Evolutionary conservation across 2,329 filamentous ascomycete species (phyloP).

Genomic region (Colletotrichum gloeosporioides): DNA sequence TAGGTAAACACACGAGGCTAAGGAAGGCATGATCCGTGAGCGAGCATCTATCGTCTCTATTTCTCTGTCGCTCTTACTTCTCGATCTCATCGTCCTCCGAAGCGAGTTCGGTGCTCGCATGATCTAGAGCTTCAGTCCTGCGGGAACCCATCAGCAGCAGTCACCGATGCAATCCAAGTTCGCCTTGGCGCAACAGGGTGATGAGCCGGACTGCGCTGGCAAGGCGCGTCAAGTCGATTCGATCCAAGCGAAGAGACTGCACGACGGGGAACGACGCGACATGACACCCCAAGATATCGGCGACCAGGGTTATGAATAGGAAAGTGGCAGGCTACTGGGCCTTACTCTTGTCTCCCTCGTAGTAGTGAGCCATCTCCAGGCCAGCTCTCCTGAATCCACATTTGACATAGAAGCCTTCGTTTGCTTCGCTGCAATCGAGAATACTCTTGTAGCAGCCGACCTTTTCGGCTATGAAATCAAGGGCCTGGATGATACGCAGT

Average conservation of each 20-base stretch:
- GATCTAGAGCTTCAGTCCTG: conserved; percentile 1
- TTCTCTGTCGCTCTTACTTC: neutral
- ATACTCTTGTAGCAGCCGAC: conserved; percentile 98
- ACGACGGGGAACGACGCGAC: neutral
- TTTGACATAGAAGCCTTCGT: conserved; percentile 98
- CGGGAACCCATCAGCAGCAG: conserved; percentile 4
- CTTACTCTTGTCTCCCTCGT: conserved; percentile 65
- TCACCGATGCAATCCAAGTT: neutral
- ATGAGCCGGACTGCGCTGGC: neutral
- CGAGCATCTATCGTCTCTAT: neutral
- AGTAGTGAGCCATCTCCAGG: conserved; percentile 97
- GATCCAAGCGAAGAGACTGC: neutral
- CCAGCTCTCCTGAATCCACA: conserved; percentile 93
- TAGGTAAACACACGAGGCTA: neutral
- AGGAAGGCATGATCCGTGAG: neutral
- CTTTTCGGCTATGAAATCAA: conserved; percentile 86
- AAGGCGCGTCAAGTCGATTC: neutral
- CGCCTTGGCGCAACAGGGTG: neutral
- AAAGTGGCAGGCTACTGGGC: conserved; percentile 26
- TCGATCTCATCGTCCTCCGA: neutral
- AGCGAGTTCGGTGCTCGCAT: neutral
- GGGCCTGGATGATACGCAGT: conserved; percentile 87
- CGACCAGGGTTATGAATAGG: neutral
- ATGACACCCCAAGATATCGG: neutral
- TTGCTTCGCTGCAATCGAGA: conserved; percentile 93